phyloP scores from a whole-genome alignment of 768 basidiomycete species.

The Panaeolus cyanescens region DNA sequence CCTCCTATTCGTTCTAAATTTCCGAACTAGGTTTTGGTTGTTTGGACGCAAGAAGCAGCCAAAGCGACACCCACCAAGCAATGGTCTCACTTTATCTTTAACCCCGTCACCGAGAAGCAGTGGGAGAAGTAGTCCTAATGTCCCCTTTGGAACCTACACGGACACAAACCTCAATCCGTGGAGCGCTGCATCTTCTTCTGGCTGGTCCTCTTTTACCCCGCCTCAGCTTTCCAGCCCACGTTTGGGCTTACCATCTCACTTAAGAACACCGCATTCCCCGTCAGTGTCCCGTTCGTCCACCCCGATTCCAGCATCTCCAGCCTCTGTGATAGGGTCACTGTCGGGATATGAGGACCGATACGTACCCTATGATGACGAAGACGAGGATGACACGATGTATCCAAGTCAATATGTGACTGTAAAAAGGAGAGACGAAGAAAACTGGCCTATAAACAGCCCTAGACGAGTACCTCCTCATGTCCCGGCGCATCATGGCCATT shows the following conservation, averaged over 20 bases:
- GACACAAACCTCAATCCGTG: slow-evolving; percentile 20
- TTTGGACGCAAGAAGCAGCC: slow-evolving; percentile 18
- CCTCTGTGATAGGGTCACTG: slow-evolving; percentile 27
- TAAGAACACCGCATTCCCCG: slow-evolving; percentile 40
- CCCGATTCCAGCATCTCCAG: slow-evolving; percentile 29
- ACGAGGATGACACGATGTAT: slow-evolving; percentile 53
- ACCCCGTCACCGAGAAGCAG: slow-evolving; percentile 31
- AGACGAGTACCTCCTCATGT: background rate
- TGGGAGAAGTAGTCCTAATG: slow-evolving; percentile 22
- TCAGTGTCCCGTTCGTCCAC: slow-evolving; percentile 40
- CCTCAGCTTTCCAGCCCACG: slow-evolving; percentile 40
- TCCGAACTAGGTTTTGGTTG: slow-evolving; percentile 25
- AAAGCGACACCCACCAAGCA: slow-evolving; percentile 15
- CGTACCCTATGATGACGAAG: slow-evolving; percentile 36
- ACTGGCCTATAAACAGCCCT: slow-evolving; percentile 30
- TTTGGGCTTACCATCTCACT: slow-evolving; percentile 32
- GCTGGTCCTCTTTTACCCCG: slow-evolving; percentile 42
- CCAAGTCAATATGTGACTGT: slow-evolving; percentile 48
- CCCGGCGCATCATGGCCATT: background rate
- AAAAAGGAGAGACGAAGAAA: slow-evolving; percentile 33
- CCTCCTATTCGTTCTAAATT: slow-evolving; percentile 46
- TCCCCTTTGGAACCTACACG: slow-evolving; percentile 18
- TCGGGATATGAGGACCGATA: slow-evolving; percentile 37
- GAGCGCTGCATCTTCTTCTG: slow-evolving; percentile 21
- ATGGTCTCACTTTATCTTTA: slow-evolving; percentile 12